Evolutionary conservation across 768 basidiomycete genomes (phyloP).

Genomic region (Termitomyces sp.): DNA sequence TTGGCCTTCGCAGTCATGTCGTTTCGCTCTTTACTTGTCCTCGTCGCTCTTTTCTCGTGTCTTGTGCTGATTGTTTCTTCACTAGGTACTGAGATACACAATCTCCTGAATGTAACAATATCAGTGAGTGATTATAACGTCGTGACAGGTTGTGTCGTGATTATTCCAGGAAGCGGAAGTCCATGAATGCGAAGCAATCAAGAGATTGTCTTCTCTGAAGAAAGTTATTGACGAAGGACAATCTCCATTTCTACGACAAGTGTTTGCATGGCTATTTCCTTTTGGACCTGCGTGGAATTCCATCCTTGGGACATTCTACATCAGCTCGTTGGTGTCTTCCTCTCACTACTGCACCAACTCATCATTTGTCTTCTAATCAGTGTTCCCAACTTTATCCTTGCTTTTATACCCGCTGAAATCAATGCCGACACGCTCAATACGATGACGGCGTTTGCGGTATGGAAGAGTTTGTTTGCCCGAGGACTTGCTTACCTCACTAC

Average conservation of each 20-base stretch:
- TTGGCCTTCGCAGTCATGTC: conserved; percentile 17
- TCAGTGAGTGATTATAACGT: conserved; percentile 8
- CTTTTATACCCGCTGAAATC: conserved; percentile 88
- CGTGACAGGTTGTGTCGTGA: background rate
- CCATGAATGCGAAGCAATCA: conserved; percentile 32
- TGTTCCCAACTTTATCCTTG: conserved; percentile 91
- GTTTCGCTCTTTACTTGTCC: conserved; percentile 20
- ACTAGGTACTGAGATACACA: background rate
- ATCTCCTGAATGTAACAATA: conserved; percentile 5
- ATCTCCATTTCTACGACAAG: conserved; percentile 72
- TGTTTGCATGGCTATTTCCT: conserved; percentile 80
- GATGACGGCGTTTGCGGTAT: conserved; percentile 90
- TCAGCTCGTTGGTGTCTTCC: conserved; percentile 73
- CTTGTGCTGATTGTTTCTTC: conserved; percentile 9
- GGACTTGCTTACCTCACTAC: conserved; percentile 3
- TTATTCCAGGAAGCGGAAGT: conserved; percentile 31
- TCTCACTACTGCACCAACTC: conserved; percentile 6
- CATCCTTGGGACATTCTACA: conserved; percentile 90
- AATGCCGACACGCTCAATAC: conserved; percentile 81
- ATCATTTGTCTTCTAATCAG: conserved; percentile 30
- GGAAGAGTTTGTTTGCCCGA: conserved; percentile 18
- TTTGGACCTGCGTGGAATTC: conserved; percentile 91
- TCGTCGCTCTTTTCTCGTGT: conserved; percentile 40
- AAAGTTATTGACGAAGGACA: conserved; percentile 51
- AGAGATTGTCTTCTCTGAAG: conserved; percentile 54